phyloP scores from a whole-genome alignment of 148 eudicot species.

The Camellia lanceoleosa region DNA sequence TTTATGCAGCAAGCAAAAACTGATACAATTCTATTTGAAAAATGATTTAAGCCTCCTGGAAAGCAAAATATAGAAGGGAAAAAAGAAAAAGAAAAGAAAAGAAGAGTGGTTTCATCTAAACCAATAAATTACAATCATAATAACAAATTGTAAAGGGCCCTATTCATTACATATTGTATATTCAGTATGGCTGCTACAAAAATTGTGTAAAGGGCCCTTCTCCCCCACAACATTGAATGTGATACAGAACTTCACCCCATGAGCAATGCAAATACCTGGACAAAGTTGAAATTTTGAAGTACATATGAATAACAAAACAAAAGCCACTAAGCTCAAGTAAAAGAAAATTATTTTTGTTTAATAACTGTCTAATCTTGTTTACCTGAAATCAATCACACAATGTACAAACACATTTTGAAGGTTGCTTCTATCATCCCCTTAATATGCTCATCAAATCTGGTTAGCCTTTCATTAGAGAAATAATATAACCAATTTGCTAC shows the following conservation, averaged over 20 bases:
- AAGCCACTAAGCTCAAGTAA: neutral
- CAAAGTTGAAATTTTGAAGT: neutral
- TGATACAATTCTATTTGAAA: no score
- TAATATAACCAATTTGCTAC: slow-evolving; percentile 20
- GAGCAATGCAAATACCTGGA: slow-evolving; percentile 9
- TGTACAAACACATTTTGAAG: neutral
- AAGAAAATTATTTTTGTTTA: neutral
- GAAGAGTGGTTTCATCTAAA: neutral
- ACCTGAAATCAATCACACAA: slow-evolving; percentile 6
- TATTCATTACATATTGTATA: neutral
- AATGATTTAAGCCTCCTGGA: neutral
- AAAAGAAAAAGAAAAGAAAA: neutral
- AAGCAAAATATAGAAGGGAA: neutral
- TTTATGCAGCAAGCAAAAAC: no score
- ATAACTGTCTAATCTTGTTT: neutral
- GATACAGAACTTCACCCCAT: neutral
- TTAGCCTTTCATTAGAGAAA: slow-evolving; percentile 5
- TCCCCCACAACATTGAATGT: neutral
- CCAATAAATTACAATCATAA: neutral
- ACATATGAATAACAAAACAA: neutral
- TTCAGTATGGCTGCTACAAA: neutral
- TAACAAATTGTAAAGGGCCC: slow-evolving; percentile 1
- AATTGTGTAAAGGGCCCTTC: neutral
- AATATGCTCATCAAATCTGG: slow-evolving; percentile 13
- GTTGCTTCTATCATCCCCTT: slow-evolving; percentile 14